These are phyloP conservation scores for Vaccinium myrtillus DNA, from an alignment of 148 eudicot genomes.

Conservation along the genomic window DNA sequence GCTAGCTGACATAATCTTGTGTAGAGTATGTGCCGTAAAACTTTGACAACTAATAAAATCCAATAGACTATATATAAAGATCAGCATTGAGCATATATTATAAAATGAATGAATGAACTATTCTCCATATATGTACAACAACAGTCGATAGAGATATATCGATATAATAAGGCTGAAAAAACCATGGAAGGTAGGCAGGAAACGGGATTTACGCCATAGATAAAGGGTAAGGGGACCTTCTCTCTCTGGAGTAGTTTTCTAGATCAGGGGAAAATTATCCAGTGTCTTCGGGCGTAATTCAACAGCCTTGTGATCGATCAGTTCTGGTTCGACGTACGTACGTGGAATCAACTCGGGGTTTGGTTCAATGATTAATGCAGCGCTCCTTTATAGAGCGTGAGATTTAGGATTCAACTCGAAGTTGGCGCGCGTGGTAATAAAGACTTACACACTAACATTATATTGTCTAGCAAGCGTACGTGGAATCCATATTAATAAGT, in stretches of 20 bases:
- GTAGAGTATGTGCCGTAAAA: background rate
- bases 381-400: no score
- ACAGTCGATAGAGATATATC: background rate
- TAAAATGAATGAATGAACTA: background rate
- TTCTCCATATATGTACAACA: background rate
- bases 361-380: no score
- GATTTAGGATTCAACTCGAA: no score
- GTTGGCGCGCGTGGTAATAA: no score
- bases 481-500: no score
- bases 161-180: background rate
- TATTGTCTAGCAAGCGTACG: no score
- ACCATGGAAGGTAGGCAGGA: background rate
- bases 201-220: background rate
- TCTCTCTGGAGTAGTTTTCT: background rate
- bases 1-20: background rate
- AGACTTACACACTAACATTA: no score
- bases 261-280: background rate
- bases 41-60: background rate
- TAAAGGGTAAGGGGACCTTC: background rate
- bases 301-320: background rate
- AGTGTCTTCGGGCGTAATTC: background rate
- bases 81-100: background rate
- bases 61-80: background rate
- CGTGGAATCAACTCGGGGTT: no score
- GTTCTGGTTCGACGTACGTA: background rate